A percentile compares a stretch with the other conserved stretches of the same genome.
Conservation (phyloP, 495 filamentous ascomycete species). For the Tetracladium marchalianum region DNA sequence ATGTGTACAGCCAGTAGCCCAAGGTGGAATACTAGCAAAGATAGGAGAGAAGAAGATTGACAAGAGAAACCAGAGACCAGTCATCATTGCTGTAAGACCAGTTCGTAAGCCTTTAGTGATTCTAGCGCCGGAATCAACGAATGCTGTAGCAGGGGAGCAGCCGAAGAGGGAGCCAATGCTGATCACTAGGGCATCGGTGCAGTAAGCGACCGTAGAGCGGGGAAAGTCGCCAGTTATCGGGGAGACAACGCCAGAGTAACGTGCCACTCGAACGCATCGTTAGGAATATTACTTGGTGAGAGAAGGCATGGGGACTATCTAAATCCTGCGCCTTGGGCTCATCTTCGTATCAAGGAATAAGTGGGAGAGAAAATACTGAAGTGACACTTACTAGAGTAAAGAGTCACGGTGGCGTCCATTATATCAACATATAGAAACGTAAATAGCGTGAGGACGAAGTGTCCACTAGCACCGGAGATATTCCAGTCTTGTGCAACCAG, state of each 20-base stretch:
- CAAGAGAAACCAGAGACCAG: slow-evolving; percentile 64
- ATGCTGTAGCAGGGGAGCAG: slow-evolving; percentile 63
- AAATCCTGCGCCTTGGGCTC: too few relatives aligned
- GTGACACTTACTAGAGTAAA: slow-evolving; percentile 40
- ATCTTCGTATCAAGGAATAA: too few relatives aligned
- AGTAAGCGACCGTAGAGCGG: slow-evolving; percentile 55
- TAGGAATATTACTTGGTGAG: too few relatives aligned
- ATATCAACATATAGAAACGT: slow-evolving; percentile 81
- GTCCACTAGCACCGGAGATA: slow-evolving; percentile 39
- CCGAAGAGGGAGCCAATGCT: slow-evolving; percentile 66
- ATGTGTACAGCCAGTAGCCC: slow-evolving; percentile 69
- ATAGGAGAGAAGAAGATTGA: slow-evolving; percentile 72
- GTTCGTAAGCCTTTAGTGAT: slow-evolving; percentile 72
- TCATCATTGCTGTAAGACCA: slow-evolving; percentile 59
- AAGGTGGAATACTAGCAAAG: slow-evolving; percentile 69
- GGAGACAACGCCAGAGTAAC: slow-evolving; percentile 55
- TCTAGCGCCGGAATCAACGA: slow-evolving; percentile 70
- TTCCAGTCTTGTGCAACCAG: slow-evolving; percentile 57
- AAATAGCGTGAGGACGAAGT: slow-evolving; percentile 63
- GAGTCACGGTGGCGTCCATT: slow-evolving; percentile 48
- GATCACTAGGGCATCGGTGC: slow-evolving; percentile 51
- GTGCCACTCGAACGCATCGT: slow-evolving; percentile 37
- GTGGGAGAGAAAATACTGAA: too few relatives aligned
- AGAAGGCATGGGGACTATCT: too few relatives aligned
- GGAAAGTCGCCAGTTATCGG: slow-evolving; percentile 49